Evolutionary conservation across 2,329 filamentous ascomycete genomes (phyloP).

Genomic region (Alternaria sp.): DNA sequence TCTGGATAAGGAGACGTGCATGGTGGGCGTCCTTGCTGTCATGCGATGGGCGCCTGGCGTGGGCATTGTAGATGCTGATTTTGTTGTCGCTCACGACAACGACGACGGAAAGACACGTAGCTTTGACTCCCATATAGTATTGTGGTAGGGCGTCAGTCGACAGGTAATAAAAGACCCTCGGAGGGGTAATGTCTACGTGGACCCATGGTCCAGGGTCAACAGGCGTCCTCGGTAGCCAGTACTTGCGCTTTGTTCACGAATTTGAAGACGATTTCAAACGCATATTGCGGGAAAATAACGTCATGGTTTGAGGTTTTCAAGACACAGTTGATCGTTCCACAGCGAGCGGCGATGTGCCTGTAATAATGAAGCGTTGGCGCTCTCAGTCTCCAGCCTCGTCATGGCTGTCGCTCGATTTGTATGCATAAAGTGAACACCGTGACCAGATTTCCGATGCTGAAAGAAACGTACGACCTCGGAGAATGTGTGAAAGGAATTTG

Average conservation of each 20-base stretch:
- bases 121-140: background rate
- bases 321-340: background rate
- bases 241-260: background rate
- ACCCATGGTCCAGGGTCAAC: background rate
- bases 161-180: background rate
- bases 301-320: background rate
- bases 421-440: background rate
- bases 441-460: background rate
- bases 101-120: background rate
- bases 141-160: background rate
- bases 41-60: background rate
- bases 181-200: background rate
- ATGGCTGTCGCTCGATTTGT: background rate
- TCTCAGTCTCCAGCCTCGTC: background rate
- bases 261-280: background rate
- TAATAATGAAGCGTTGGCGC: background rate
- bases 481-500: background rate
- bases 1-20: background rate
- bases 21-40: background rate
- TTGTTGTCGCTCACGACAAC: background rate
- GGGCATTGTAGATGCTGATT: background rate
- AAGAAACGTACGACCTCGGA: background rate
- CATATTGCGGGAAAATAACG: background rate
- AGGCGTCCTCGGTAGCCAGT: background rate
- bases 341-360: background rate